Percentiles rank a stretch among this genome's conserved stretches.
Conservation (phyloP, 352 stramenopile species). For the Plasmopara viticola region DNA sequence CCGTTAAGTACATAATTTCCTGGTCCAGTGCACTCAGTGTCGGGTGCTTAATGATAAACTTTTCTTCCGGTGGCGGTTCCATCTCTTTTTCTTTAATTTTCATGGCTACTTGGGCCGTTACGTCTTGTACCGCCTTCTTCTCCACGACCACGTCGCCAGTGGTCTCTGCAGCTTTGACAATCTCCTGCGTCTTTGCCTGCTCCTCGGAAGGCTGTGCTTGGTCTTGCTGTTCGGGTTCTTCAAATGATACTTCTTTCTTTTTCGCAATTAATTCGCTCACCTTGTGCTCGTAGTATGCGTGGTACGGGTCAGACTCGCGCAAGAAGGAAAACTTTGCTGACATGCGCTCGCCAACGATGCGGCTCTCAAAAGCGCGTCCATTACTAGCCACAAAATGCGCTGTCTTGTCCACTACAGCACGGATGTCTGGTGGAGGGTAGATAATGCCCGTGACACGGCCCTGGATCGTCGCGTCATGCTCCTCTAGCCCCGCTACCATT, state of each 20-base stretch:
- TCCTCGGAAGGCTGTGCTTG: constrained; percentile 9
- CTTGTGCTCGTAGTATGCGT: constrained; percentile 98
- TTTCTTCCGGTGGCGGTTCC: constrained; percentile 50
- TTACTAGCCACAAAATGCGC: constrained; percentile 98
- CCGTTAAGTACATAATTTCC: constrained; percentile 97
- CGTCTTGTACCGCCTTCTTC: constrained; percentile 76
- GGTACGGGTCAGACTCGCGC: constrained; percentile 90
- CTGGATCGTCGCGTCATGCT: constrained; percentile 44
- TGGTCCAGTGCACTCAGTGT: constrained; percentile 90
- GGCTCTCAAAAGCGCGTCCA: constrained; percentile 95
- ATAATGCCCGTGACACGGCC: constrained; percentile 90
- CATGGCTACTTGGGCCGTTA: constrained; percentile 80
- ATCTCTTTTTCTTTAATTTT: constrained; percentile 90
- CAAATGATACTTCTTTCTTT: constrained; percentile 17
- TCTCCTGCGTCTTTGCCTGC: constrained; percentile 18
- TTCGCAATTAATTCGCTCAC: constrained; percentile 82
- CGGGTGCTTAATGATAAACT: constrained; percentile 86
- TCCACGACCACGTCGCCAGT: constrained; percentile 63
- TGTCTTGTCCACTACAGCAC: constrained; percentile 97
- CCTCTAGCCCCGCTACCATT: constrained; percentile 20
- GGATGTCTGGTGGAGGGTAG: constrained; percentile 96
- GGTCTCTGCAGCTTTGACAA: constrained; percentile 21
- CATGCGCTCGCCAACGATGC: constrained; percentile 94
- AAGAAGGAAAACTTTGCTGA: constrained; percentile 98
- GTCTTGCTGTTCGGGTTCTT: constrained; percentile 24